Percentiles rank a stretch among this genome's conserved stretches.
These are phyloP conservation scores for Leccinum variicolor DNA, from an alignment of 768 basidiomycete species.

Conservation along the genomic window DNA sequence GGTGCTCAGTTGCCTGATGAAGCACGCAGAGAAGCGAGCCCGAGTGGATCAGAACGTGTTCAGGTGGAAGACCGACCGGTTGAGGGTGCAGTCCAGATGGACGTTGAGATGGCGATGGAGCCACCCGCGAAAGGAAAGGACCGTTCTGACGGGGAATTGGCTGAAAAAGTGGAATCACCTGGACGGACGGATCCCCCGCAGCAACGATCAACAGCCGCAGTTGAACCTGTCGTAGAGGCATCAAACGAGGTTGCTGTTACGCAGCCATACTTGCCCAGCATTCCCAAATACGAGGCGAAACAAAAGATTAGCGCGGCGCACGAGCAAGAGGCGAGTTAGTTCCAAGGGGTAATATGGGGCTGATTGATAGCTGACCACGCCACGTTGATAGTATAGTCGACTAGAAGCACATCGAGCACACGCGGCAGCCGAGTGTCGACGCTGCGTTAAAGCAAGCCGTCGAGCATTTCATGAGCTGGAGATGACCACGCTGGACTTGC, in stretches of 20 bases:
- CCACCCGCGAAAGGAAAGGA: conserved; percentile 13
- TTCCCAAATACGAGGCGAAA: conserved; percentile 29
- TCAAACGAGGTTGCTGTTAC: conserved; percentile 21
- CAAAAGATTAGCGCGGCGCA: conserved; percentile 28
- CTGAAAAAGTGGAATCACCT: conserved; percentile 23
- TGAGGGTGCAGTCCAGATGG: background rate
- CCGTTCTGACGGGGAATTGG: conserved; percentile 12
- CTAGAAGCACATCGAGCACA: conserved; percentile 38
- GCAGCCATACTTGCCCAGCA: conserved; percentile 30
- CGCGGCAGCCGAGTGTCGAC: conserved; percentile 38
- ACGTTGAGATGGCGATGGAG: conserved; percentile 8
- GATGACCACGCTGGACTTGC: conserved; percentile 55
- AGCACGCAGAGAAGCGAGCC: background rate
- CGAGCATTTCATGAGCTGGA: conserved; percentile 63
- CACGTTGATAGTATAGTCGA: conserved; percentile 25
- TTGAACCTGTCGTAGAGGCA: conserved; percentile 12
- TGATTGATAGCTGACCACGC: conserved; percentile 6
- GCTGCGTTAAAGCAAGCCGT: conserved; percentile 38
- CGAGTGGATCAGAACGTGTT: background rate
- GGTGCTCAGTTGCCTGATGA: background rate
- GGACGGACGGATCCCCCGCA: conserved; percentile 19
- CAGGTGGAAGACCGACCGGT: conserved; percentile 1
- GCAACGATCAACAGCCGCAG: background rate
- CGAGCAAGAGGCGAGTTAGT: conserved; percentile 24
- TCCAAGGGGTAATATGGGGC: background rate